phyloP scores from a whole-genome alignment of 1,139 yeast genomes.

The Protomyces inundatus region DNA sequence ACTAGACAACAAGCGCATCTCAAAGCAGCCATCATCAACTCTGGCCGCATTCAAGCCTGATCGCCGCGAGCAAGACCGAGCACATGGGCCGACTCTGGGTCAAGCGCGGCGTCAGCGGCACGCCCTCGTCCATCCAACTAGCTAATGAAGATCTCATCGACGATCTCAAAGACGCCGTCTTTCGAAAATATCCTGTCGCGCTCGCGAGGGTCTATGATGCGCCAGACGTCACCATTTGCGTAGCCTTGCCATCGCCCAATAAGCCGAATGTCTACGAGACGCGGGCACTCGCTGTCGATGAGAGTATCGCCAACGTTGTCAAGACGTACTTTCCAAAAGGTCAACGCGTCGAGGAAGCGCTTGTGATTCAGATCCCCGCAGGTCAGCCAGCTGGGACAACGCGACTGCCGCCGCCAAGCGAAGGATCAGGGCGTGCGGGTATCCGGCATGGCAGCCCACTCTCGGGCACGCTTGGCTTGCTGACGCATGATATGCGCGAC shows the following conservation, averaged over 20 bases:
- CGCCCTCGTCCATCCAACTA: constrained; percentile 21
- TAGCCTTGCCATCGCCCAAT: constrained; percentile 8
- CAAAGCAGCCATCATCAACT: too few relatives aligned
- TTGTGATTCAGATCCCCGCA: constrained; percentile 50
- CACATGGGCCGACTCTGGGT: not conserved
- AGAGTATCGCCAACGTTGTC: constrained; percentile 53
- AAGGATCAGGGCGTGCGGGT: not conserved
- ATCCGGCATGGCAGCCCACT: constrained; percentile 10
- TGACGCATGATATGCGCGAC: constrained; percentile 22
- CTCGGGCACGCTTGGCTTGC: constrained; percentile 10
- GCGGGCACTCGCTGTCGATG: constrained; percentile 58
- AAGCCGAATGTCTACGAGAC: constrained; percentile 30
- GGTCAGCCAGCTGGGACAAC: not conserved
- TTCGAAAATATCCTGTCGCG: constrained; percentile 63
- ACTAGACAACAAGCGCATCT: too few relatives aligned
- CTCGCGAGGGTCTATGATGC: constrained; percentile 62
- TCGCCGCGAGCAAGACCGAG: too few relatives aligned
- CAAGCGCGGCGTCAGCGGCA: constrained; percentile 21
- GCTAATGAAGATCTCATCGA: constrained; percentile 40
- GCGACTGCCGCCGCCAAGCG: not conserved
- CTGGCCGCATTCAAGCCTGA: too few relatives aligned
- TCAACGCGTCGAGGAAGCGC: constrained; percentile 64
- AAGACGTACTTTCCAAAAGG: constrained; percentile 63
- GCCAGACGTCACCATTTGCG: constrained; percentile 49
- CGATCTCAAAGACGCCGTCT: constrained; percentile 60